Base-by-base conservation (phyloP, 108 stramenopile species). In the Cyclotella distinguenda region DNA sequence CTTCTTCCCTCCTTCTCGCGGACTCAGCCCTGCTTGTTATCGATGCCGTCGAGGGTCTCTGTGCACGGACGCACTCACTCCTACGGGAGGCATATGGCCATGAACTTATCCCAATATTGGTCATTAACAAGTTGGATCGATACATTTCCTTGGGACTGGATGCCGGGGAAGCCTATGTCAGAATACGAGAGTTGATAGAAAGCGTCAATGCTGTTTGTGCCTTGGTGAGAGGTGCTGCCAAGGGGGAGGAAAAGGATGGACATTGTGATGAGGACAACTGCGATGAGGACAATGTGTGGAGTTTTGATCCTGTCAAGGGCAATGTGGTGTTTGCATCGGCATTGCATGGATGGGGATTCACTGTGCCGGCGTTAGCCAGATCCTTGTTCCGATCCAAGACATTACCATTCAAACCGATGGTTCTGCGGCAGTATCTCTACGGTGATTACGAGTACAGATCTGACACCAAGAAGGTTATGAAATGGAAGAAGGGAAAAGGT, bases 291-390 rank as follows among this genome's bases (percentile, higher is more conserved):
- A 82, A 34, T n/a, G 53, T 66, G 0, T 97, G 97, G 97, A 91
- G 85, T 15, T 99, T 99, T 80, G 91, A 93, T 30, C 96, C 98
- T 3, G 74, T 80, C 58, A 78, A 83, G 49, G 96, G 97, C 4
- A 97, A 99, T 78, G 96, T 99, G 9, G 82, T 97, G 6, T 99
- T 99, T 82, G 86, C 87, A 26, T 86, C 87, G 16, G 97, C 97
- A 5, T 59, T 95, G 32, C 93, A 90, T 68, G 94, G 97, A 40
- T 99, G 97, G 97, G 99, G 94, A 42, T 98, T 99, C 56, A 81
- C 93, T 0, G 53, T 94, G 7, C 88, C 84, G 4, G 64, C 86
- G 5, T 54, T 94, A 53, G 83, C 89, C 16, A 55, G 93, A 66
- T 84, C 89, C 2, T 56, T 94, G 18, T 94, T 86, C 79, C 80